These are phyloP conservation scores for Lumnitzera racemosa DNA, from an alignment of 345 rosid species.

Conservation along the genomic window DNA sequence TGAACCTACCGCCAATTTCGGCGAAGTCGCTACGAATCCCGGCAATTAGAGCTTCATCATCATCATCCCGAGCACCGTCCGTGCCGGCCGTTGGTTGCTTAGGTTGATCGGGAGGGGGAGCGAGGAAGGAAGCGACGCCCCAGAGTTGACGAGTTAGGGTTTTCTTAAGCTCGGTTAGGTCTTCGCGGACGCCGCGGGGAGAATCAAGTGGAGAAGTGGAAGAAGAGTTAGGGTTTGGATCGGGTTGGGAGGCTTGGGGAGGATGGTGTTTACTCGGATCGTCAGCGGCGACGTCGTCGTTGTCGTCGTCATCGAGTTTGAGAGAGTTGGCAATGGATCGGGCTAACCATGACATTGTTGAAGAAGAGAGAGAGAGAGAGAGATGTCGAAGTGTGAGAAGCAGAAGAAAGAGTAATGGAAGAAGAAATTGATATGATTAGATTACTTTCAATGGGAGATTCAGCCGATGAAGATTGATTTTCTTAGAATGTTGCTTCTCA, in stretches of 20 bases:
- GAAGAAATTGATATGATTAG: too few relatives aligned
- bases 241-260: conserved; percentile 11
- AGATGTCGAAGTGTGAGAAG: background rate
- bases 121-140: conserved; percentile 91
- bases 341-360: conserved; percentile 62
- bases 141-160: conserved; percentile 75
- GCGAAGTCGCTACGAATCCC: conserved; percentile 66
- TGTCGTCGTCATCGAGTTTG: conserved; percentile 31
- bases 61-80: conserved; percentile 4
- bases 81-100: conserved; percentile 11
- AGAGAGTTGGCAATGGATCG: conserved; percentile 58
- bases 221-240: conserved; percentile 7
- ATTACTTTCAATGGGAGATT: too few relatives aligned
- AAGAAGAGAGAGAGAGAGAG: background rate
- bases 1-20: conserved; percentile 58
- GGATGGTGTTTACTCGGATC: too few relatives aligned
- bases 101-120: conserved; percentile 46
- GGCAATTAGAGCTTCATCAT: conserved; percentile 34
- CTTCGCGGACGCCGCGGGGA: conserved; percentile 76
- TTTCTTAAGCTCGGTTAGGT: conserved; percentile 69
- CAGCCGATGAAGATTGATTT: too few relatives aligned
- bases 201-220: conserved; percentile 16
- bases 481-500: too few relatives aligned
- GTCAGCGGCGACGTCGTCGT: conserved; percentile 4
- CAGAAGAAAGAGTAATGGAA: too few relatives aligned